These are phyloP conservation scores for Mollisiaceae sp. DNA, from an alignment of 2,329 filamentous ascomycete genomes.

Conservation along the genomic window DNA sequence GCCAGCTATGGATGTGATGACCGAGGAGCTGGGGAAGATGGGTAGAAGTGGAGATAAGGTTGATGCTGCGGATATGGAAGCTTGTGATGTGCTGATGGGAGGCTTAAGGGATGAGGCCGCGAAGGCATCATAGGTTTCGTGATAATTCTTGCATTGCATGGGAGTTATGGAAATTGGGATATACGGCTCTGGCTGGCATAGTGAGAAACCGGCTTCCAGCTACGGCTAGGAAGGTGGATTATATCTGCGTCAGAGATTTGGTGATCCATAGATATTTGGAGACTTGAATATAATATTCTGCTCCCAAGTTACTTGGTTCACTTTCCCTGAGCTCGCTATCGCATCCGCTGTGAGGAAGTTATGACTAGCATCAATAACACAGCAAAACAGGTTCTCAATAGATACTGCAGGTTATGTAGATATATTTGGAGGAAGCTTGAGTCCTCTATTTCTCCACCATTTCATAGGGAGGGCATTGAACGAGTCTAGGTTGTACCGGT, in stretches of 20 bases:
- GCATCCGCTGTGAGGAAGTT: too few relatives aligned
- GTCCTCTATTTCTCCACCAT: neutral
- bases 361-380: too few relatives aligned
- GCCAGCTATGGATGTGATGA: constrained; percentile 74
- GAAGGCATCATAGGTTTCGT: neutral
- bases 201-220: neutral
- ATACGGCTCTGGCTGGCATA: neutral
- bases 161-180: constrained; percentile 13
- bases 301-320: neutral
- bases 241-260: neutral
- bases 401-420: too few relatives aligned
- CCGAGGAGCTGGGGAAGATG: constrained; percentile 62
- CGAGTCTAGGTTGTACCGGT: neutral
- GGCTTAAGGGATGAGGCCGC: constrained; percentile 61
- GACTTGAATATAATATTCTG: neutral
- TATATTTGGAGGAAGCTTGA: too few relatives aligned
- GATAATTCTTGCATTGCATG: constrained; percentile 18
- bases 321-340: neutral
- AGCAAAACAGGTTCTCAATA: too few relatives aligned
- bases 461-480: neutral
- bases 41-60: constrained; percentile 59
- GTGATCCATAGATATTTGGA: neutral
- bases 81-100: constrained; percentile 76
- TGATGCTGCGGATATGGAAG: constrained; percentile 88
- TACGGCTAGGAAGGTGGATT: neutral